phyloP scores from a whole-genome alignment of 345 rosid genomes.

The Camelina sativa region DNA sequence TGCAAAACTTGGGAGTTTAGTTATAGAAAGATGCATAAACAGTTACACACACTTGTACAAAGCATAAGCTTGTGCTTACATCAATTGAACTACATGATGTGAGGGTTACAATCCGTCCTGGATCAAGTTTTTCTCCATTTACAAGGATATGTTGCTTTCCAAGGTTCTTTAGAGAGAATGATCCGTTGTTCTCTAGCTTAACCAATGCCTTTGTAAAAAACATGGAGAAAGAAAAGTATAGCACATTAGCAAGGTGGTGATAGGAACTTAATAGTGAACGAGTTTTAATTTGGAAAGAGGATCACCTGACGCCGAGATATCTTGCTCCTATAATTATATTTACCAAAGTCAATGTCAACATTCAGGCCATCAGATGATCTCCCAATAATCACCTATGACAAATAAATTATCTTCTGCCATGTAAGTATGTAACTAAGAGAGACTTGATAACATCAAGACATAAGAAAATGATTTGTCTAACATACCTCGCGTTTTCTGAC shows the following conservation, averaged over 20 bases:
- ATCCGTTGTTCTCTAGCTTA: slow-evolving; percentile 65
- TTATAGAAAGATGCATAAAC: slow-evolving; percentile 5
- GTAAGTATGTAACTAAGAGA: slow-evolving; percentile 26
- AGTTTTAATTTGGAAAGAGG: slow-evolving; percentile 9
- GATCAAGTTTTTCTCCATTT: slow-evolving; percentile 60
- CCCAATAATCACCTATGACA: slow-evolving; percentile 77
- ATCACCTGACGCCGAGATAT: slow-evolving; percentile 85
- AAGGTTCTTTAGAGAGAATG: slow-evolving; percentile 68
- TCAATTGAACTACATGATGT: slow-evolving; percentile 61
- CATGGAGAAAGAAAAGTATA: slow-evolving; percentile 17
- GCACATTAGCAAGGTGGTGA: background rate
- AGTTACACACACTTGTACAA: background rate
- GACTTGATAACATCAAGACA: background rate
- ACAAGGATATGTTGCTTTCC: slow-evolving; percentile 60
- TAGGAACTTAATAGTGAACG: background rate
- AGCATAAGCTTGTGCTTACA: slow-evolving; percentile 44
- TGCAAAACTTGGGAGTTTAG: slow-evolving; percentile 45
- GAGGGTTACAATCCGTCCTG: slow-evolving; percentile 50
- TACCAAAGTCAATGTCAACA: slow-evolving; percentile 85
- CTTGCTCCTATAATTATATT: slow-evolving; percentile 64
- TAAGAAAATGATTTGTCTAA: background rate
- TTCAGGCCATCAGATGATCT: slow-evolving; percentile 70
- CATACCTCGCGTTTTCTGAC: slow-evolving; percentile 70
- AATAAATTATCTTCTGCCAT: slow-evolving; percentile 22
- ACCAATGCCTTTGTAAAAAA: slow-evolving; percentile 59